Conservation (phyloP, 2,329 filamentous ascomycete species). For the Microsporum ferrugineum region DNA sequence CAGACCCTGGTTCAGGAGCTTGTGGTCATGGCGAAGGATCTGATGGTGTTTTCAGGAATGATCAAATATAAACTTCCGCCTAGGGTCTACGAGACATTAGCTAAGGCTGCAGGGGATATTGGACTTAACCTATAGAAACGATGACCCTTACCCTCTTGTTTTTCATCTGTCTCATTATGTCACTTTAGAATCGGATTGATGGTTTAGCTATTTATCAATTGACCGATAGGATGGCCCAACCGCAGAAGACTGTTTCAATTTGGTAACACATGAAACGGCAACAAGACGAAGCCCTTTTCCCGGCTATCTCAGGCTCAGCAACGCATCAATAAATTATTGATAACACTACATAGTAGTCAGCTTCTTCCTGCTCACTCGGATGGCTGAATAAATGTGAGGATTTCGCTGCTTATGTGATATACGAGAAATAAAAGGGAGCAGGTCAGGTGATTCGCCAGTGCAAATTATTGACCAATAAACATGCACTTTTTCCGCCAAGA, state of each 20-base stretch:
- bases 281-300: neutral
- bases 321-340: neutral
- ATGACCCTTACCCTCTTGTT: neutral
- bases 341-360: neutral
- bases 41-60: slow-evolving; percentile 89
- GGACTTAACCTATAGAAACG: slow-evolving; percentile 22
- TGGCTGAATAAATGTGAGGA: neutral
- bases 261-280: neutral
- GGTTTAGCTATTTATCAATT: neutral
- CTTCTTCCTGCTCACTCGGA: neutral
- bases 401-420: neutral
- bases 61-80: slow-evolving; percentile 82
- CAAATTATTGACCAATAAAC: neutral
- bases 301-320: too few relatives aligned
- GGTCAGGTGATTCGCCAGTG: neutral
- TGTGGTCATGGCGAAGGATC: slow-evolving; percentile 70
- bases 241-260: neutral
- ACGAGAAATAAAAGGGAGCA: neutral
- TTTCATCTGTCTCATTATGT: neutral
- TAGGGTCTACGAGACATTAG: slow-evolving; percentile 76
- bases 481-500: neutral
- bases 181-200: neutral
- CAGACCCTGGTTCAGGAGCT: slow-evolving; percentile 53
- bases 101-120: slow-evolving; percentile 62
- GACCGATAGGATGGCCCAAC: neutral